Percentiles rank a stretch among this genome's conserved stretches.
Evolutionary conservation across 2,329 filamentous ascomycete species (phyloP).

Genomic region (Tolypocladium sp.): DNA sequence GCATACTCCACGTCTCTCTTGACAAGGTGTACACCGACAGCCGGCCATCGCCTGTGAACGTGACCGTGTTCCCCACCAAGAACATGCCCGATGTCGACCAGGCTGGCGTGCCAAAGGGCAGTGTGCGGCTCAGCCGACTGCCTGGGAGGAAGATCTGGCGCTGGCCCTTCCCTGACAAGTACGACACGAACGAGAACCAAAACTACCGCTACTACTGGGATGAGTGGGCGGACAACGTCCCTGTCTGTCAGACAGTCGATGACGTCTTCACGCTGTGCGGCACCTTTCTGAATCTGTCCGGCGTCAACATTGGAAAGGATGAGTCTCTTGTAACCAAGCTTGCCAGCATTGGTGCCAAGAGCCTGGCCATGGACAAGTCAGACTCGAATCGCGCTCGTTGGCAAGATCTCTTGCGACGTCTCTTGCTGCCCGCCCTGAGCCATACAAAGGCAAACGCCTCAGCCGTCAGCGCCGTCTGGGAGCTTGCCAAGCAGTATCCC

Average conservation of each 20-base stretch:
- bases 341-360: slow-evolving; percentile 74
- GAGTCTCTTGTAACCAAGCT: slow-evolving; percentile 69
- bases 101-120: slow-evolving; percentile 58
- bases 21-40: slow-evolving; percentile 57
- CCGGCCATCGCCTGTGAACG: slow-evolving; percentile 20
- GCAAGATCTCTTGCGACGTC: slow-evolving; percentile 72
- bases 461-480: slow-evolving; percentile 78
- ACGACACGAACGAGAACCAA: slow-evolving; percentile 65
- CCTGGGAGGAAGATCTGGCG: slow-evolving; percentile 59
- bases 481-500: slow-evolving; percentile 70
- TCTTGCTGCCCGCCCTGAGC: slow-evolving; percentile 83
- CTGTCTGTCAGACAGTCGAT: slow-evolving; percentile 80
- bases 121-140: slow-evolving; percentile 50
- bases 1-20: slow-evolving; percentile 74
- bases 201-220: slow-evolving; percentile 95
- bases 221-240: slow-evolving; percentile 91
- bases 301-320: slow-evolving; percentile 84
- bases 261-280: slow-evolving; percentile 83
- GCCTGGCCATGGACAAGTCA: slow-evolving; percentile 61
- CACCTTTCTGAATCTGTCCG: slow-evolving; percentile 76
- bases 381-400: slow-evolving; percentile 66
- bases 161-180: slow-evolving; percentile 77
- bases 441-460: slow-evolving; percentile 78
- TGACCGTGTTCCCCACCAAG: slow-evolving; percentile 32
- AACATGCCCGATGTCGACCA: slow-evolving; percentile 49